Conservation (phyloP, 306 rosid species). For the Rosa multiflora region DNA sequence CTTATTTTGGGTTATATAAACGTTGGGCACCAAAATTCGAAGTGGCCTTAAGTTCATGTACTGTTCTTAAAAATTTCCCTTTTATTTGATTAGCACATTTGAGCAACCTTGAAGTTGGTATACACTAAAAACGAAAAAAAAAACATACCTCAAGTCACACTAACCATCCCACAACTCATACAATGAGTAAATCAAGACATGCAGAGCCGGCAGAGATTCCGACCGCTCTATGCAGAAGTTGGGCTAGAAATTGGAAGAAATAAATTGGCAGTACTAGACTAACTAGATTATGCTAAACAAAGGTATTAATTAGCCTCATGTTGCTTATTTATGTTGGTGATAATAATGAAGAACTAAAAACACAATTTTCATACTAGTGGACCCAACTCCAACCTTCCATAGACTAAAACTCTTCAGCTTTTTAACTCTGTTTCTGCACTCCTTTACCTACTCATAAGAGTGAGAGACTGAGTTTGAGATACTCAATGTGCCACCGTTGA, state of each 20-base stretch:
- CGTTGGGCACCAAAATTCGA: no score
- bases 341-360: background rate
- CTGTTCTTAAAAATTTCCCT: no score
- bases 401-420: background rate
- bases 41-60: no score
- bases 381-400: slow-evolving; percentile 10
- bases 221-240: background rate
- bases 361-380: background rate
- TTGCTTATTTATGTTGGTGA: background rate
- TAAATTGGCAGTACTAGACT: background rate
- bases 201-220: no score
- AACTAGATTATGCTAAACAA: background rate
- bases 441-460: background rate
- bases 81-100: no score
- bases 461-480: slow-evolving; percentile 16
- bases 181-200: no score
- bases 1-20: no score
- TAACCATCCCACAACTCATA: no score
- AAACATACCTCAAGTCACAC: no score
- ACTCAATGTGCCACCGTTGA: slow-evolving; percentile 27
- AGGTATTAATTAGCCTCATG: background rate
- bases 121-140: no score
- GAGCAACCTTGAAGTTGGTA: background rate
- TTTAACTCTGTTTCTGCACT: background rate
- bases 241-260: background rate